Evolutionary conservation across 192 early-diverging fungal genomes (phyloP).

Genomic region (Pilaira anomala): DNA sequence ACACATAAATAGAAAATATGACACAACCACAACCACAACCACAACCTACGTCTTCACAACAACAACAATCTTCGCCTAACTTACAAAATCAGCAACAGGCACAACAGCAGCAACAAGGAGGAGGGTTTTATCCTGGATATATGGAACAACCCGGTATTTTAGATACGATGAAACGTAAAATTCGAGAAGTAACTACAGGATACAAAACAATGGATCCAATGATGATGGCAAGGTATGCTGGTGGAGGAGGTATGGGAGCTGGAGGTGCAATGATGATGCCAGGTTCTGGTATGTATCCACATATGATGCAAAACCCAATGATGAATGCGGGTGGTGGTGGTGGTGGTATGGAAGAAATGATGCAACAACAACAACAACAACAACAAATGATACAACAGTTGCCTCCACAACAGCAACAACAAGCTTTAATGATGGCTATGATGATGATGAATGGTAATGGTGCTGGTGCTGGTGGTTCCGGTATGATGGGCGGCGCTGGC

Average conservation of each 20-base stretch:
- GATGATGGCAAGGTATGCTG: neutral
- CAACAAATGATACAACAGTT: neutral
- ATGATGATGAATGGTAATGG: neutral
- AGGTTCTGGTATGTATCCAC: neutral
- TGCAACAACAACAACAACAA: constrained; percentile 4
- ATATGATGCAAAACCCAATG: constrained; percentile 6
- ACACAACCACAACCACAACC: neutral
- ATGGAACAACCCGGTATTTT: constrained; percentile 3
- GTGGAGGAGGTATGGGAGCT: neutral
- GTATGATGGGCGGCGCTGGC: neutral
- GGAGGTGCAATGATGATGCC: neutral
- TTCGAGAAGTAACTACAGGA: neutral
- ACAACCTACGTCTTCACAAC: neutral
- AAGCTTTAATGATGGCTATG: neutral
- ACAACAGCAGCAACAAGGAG: neutral
- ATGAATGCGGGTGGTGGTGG: neutral
- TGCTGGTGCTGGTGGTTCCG: neutral
- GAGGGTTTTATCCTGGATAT: neutral
- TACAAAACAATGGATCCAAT: neutral
- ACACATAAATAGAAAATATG: neutral
- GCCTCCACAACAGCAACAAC: constrained; percentile 3
- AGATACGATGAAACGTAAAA: neutral
- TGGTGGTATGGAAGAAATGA: neutral
- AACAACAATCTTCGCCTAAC: neutral
- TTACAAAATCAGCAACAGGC: neutral